Conservation (phyloP, 2,329 filamentous ascomycete species). For the Fusarium phyllophilum region DNA sequence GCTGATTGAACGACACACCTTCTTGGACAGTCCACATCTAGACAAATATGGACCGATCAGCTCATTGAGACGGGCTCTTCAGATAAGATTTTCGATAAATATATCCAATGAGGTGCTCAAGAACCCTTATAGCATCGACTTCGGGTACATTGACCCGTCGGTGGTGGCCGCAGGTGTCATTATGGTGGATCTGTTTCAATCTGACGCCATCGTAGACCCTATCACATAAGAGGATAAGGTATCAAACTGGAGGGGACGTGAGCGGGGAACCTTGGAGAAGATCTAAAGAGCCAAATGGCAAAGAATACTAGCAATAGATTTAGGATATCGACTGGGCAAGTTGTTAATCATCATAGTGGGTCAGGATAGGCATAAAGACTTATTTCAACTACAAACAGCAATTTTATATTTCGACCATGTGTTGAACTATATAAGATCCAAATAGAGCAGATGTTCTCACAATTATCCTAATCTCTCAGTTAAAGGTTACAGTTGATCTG, state of each 20-base stretch:
- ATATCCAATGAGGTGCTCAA: not conserved
- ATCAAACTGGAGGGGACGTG: conserved; percentile 13
- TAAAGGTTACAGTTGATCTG: not conserved
- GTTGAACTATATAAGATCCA: no score
- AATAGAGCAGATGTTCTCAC: accelerated
- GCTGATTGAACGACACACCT: not conserved
- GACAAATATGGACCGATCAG: not conserved
- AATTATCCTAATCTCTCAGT: not conserved
- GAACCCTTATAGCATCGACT: no score
- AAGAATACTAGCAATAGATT: not conserved
- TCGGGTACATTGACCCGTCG: conserved; percentile 19
- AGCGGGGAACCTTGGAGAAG: conserved; percentile 8
- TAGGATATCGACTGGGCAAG: not conserved
- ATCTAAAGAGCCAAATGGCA: not conserved
- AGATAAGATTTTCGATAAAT: conserved; percentile 9
- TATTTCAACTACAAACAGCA: not conserved
- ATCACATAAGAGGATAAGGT: not conserved
- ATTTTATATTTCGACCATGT: not conserved
- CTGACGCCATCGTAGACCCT: conserved; percentile 37
- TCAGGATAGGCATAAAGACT: not conserved
- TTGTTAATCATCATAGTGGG: not conserved
- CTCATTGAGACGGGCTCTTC: not conserved
- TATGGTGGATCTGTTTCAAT: conserved; percentile 16
- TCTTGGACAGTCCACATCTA: not conserved
- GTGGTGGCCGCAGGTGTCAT: conserved; percentile 28